These are phyloP conservation scores for Blattamonas nauphoetae DNA, from an alignment of 78 protist genomes.

Conservation along the genomic window DNA sequence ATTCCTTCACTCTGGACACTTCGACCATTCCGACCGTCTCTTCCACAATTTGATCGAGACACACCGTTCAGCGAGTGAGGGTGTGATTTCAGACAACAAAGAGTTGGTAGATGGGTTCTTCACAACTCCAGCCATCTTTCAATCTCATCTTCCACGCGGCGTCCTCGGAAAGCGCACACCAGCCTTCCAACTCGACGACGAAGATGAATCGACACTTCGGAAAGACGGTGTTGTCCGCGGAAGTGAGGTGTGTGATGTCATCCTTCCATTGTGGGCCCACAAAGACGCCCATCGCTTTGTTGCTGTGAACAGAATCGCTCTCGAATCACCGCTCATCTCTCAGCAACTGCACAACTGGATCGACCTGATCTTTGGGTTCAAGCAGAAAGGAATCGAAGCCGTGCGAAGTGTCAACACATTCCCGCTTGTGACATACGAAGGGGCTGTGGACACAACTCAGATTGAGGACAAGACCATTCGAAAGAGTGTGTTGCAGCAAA, in stretches of 20 bases:
- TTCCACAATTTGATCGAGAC: slow-evolving; percentile 57
- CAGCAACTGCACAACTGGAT: neutral
- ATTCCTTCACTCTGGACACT: slow-evolving; percentile 52
- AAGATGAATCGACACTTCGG: no score
- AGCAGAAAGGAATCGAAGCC: slow-evolving; percentile 5
- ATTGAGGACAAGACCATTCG: neutral
- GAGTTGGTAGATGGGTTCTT: slow-evolving; percentile 76
- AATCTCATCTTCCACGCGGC: neutral
- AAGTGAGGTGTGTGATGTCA: neutral
- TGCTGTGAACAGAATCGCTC: neutral
- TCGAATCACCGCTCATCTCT: neutral
- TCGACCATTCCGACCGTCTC: slow-evolving; percentile 89
- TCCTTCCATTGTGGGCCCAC: slow-evolving; percentile 24
- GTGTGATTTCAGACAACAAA: slow-evolving; percentile 28
- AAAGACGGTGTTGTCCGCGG: no score
- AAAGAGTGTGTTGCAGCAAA: no score
- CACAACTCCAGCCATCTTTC: slow-evolving; percentile 47
- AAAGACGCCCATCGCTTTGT: slow-evolving; percentile 9
- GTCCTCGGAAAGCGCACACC: neutral
- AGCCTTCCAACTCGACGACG: no score
- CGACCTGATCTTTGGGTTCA: slow-evolving; percentile 9
- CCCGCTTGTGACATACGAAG: neutral
- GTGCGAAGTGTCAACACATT: neutral
- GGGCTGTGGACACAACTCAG: neutral
- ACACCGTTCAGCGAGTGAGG: slow-evolving; percentile 35